These are phyloP conservation scores for Huntiella moniliformis DNA, from an alignment of 2,329 filamentous ascomycete species.

Conservation along the genomic window DNA sequence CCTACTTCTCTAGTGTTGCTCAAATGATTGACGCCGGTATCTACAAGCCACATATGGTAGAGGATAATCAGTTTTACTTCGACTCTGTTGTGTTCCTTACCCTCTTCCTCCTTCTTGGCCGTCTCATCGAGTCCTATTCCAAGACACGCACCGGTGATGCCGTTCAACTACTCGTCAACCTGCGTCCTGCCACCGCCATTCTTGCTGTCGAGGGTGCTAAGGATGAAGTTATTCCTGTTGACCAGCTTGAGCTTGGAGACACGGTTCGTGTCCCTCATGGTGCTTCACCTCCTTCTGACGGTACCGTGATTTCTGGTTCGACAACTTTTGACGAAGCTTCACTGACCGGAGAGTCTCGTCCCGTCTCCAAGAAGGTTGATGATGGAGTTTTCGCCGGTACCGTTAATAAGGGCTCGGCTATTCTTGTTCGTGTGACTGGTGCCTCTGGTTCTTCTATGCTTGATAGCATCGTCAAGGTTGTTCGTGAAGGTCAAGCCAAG, in stretches of 20 bases:
- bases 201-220: conserved; percentile 35
- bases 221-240: conserved; percentile 30
- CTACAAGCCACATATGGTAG: conserved; percentile 20
- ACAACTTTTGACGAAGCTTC: conserved; percentile 76
- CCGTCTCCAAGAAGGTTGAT: conserved; percentile 41
- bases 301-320: conserved; percentile 41
- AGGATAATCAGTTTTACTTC: conserved; percentile 52
- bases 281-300: conserved; percentile 70
- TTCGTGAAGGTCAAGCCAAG: conserved; percentile 59
- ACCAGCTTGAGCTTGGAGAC: conserved; percentile 59
- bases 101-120: conserved; percentile 58
- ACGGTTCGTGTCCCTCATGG: conserved; percentile 59
- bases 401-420: conserved; percentile 47
- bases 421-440: conserved; percentile 45
- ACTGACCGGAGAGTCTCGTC: conserved; percentile 59
- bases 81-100: conserved; percentile 87
- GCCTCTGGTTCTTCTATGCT: conserved; percentile 54
- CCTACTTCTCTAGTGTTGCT: conserved; percentile 65
- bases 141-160: conserved; percentile 82
- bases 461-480: conserved; percentile 59
- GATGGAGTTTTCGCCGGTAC: conserved; percentile 56
- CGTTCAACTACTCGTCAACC: conserved; percentile 56
- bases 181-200: conserved; percentile 59
- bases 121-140: conserved; percentile 74
- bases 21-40: conserved; percentile 50